These are phyloP conservation scores for Cyclotella baltica DNA, from an alignment of 108 stramenopile genomes.

Conservation along the genomic window DNA sequence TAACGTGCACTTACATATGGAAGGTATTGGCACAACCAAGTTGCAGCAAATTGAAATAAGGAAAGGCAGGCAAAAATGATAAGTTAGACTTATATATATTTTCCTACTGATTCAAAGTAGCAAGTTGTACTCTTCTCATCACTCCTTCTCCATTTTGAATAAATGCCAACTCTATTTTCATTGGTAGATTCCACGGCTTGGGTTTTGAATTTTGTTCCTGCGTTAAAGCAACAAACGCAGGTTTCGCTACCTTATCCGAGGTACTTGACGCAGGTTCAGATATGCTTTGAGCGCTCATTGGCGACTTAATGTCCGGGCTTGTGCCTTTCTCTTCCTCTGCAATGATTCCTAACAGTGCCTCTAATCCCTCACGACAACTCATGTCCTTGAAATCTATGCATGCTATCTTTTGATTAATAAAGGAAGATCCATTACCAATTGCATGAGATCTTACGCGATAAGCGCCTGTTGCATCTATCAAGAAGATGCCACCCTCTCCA, in stretches of 20 bases:
- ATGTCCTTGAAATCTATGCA: conserved; percentile 45
- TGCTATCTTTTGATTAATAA: conserved; percentile 32
- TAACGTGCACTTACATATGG: too few relatives aligned
- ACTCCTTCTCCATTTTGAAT: conserved; percentile 29
- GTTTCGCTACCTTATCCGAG: not conserved
- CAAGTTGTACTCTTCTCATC: conserved; percentile 48
- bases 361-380: conserved; percentile 33
- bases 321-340: conserved; percentile 36
- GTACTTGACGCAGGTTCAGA: not conserved
- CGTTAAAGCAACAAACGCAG: not conserved
- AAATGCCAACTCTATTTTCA: conserved; percentile 47
- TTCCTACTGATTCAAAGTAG: too few relatives aligned
- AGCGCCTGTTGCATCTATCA: conserved; percentile 76
- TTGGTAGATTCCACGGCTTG: conserved; percentile 23
- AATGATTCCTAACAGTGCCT: conserved; percentile 34
- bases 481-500: conserved; percentile 42
- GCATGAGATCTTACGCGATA: conserved; percentile 74
- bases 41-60: too few relatives aligned
- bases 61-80: too few relatives aligned
- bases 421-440: conserved; percentile 61
- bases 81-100: too few relatives aligned
- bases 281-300: not conserved
- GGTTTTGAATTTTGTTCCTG: not conserved
- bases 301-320: conserved; percentile 1
- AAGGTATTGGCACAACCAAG: too few relatives aligned